Evolutionary conservation across 441 rosid species (phyloP).

Genomic region (Biscutella laevigata): DNA sequence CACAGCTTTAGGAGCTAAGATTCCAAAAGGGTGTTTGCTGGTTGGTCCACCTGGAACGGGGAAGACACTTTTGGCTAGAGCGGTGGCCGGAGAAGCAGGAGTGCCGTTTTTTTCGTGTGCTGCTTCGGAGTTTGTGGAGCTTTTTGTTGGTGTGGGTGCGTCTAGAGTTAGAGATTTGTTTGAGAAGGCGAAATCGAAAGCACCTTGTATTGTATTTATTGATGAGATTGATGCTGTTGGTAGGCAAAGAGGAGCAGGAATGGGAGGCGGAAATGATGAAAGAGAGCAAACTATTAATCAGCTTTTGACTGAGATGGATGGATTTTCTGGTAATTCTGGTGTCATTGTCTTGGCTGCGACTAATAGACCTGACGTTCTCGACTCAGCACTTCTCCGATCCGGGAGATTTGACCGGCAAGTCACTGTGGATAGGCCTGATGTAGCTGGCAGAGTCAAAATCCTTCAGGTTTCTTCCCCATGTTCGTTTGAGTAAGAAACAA

Average conservation of each 20-base stretch:
- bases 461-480: slow-evolving; percentile 47
- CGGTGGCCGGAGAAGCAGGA: slow-evolving; percentile 82
- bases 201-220: slow-evolving; percentile 65
- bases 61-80: slow-evolving; percentile 76
- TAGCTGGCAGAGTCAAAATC: slow-evolving; percentile 85
- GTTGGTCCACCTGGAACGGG: slow-evolving; percentile 96
- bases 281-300: slow-evolving; percentile 83
- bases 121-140: slow-evolving; percentile 76
- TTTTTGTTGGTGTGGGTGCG: slow-evolving; percentile 81
- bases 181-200: slow-evolving; percentile 71
- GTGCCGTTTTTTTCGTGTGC: slow-evolving; percentile 76
- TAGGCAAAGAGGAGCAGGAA: slow-evolving; percentile 91
- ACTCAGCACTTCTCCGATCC: slow-evolving; percentile 69
- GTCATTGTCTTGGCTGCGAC: slow-evolving; percentile 87
- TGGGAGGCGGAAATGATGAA: slow-evolving; percentile 89
- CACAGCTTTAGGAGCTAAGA: slow-evolving; percentile 86
- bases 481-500: neutral
- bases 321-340: slow-evolving; percentile 80
- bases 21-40: slow-evolving; percentile 84
- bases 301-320: slow-evolving; percentile 88
- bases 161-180: slow-evolving; percentile 79
- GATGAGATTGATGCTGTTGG: slow-evolving; percentile 92
- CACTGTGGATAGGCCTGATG: slow-evolving; percentile 86
- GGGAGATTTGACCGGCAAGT: slow-evolving; percentile 86
- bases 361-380: slow-evolving; percentile 82